Evolutionary conservation across 169 alveolate species (phyloP).

Genomic region (Cryptosporidium xiaoi): DNA sequence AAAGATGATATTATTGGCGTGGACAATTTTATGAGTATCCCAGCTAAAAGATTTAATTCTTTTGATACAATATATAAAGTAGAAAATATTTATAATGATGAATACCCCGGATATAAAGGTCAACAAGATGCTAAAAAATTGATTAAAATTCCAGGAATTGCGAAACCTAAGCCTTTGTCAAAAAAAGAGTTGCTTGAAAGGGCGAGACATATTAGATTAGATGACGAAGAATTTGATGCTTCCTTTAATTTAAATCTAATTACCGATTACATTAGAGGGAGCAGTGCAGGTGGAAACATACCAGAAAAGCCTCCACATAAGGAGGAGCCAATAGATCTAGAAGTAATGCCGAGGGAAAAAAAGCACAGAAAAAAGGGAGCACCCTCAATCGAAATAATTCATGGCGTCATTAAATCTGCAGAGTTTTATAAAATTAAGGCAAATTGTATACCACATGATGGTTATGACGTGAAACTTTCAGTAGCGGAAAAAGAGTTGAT

Average conservation of each 20-base stretch:
- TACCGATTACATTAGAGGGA: background rate
- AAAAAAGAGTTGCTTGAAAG: slow-evolving; percentile 41
- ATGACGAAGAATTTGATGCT: slow-evolving; percentile 37
- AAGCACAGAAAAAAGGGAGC: background rate
- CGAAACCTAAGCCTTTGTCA: slow-evolving; percentile 6
- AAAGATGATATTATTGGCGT: background rate
- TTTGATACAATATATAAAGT: background rate
- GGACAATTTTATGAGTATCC: too few species aligned
- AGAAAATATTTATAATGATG: background rate
- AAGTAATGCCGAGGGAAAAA: background rate
- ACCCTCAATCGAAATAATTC: slow-evolving; percentile 45
- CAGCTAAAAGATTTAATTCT: background rate
- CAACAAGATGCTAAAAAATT: background rate
- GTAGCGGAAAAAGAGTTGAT: slow-evolving; percentile 15
- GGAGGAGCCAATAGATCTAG: background rate
- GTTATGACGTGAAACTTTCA: slow-evolving; percentile 28
- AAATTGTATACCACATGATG: slow-evolving; percentile 56
- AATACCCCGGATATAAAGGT: background rate
- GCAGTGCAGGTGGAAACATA: background rate
- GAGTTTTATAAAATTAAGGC: slow-evolving; percentile 58
- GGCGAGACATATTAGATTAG: slow-evolving; percentile 25
- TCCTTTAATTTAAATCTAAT: background rate
- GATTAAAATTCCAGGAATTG: slow-evolving; percentile 42
- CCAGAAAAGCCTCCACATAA: background rate
- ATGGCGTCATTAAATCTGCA: slow-evolving; percentile 42